Conservation (phyloP, 139 green algal genomes). For the Microglena sp. region DNA sequence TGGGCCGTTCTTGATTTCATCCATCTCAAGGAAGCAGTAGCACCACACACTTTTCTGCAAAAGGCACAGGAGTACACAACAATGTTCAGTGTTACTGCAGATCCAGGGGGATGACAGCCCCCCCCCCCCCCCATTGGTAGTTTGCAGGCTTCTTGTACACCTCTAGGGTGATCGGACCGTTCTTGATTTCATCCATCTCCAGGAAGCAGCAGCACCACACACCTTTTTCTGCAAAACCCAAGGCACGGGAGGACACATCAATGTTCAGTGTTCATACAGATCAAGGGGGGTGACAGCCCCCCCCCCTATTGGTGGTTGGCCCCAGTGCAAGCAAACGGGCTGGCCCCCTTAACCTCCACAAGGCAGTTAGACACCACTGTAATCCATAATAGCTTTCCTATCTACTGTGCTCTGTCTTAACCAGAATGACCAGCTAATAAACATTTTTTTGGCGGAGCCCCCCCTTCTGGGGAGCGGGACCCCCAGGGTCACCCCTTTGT, state of each 20-base stretch:
- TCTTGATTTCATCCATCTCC: conserved; percentile 43
- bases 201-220: conserved; percentile 49
- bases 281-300: too few relatives aligned
- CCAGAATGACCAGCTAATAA: too few relatives aligned
- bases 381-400: too few relatives aligned
- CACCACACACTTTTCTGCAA: background rate
- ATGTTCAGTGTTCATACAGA: conserved; percentile 1
- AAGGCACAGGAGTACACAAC: background rate
- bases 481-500: too few relatives aligned
- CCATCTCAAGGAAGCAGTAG: conserved; percentile 49
- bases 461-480: too few relatives aligned
- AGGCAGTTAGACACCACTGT: too few relatives aligned
- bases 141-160: conserved; percentile 51
- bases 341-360: too few relatives aligned
- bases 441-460: too few relatives aligned
- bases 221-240: conserved; percentile 14
- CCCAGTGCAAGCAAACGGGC: too few relatives aligned
- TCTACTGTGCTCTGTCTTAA: too few relatives aligned
- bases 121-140: too few relatives aligned
- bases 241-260: background rate
- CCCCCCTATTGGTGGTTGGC: too few relatives aligned
- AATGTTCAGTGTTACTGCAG: background rate
- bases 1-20: conserved; percentile 37
- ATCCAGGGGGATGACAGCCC: conserved; percentile 1
- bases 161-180: conserved; percentile 31